Evolutionary conservation across 2,329 filamentous ascomycete species (phyloP), one percentile per base, ranked within the genome.

Genomic region (Fusarium sp.): DNA sequence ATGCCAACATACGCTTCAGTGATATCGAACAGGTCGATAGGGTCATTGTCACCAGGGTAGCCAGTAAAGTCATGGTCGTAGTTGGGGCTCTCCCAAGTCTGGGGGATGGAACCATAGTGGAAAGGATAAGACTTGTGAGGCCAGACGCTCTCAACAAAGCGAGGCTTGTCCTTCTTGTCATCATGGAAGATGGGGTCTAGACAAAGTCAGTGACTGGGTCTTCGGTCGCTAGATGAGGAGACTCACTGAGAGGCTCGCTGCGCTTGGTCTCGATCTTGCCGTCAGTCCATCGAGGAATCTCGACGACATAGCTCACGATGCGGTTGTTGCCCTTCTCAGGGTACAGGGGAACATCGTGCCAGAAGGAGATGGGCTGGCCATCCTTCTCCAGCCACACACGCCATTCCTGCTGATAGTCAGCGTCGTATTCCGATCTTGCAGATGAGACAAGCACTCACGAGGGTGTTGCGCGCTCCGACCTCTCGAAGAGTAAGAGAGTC

Each of bases 1-100:
- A 32, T 14, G 4, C 2, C 2, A 6, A 52, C 76, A 11, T 33
- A 65, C 66, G 63, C 72, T 61, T 76, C 82, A 68, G 80, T 79
- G 43, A 84, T 80, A 10, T 85, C 84, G 17, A 85, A 84, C 1
- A 85, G 60, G 60, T 85, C 84, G 17, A 85, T 80, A 0, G 84
- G 84, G 22, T 85, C 84, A 10, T 86, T 85, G 67, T 86, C 84
- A 1, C 84, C 84, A 1, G 78, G 67, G 8, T 71, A 79, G 0
- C 80, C 80, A 17, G 84, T 85, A 62, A 83, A 83, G 20, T 80
- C 75, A 54, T 85, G 83, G 20, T 83, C 71, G 38, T 81, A 78
- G 67, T 85, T 85, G 25, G 84, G 82, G 59, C 82, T 82, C 74
- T 86, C 84, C 84, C 84, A 86, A 0, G 84, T 86, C 71, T 85